Base-by-base conservation (phyloP, 805 yeast genomes). In the Ogataea paraovalis region DNA sequence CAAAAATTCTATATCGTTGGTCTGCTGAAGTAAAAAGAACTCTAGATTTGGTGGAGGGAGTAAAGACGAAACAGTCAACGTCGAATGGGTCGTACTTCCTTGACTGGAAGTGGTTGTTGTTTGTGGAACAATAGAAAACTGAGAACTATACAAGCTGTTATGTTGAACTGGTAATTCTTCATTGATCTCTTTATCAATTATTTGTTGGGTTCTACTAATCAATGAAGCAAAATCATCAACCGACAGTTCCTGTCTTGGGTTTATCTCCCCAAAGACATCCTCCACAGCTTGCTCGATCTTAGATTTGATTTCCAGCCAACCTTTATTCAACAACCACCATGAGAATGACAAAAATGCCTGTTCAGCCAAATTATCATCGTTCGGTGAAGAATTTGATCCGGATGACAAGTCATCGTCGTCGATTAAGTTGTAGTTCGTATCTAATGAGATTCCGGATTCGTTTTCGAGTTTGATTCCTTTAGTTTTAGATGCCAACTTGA, bases 271-370 rank as follows among this genome's bases (percentile, higher is more conserved):
- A 62, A 89, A 88, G 21, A 80, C 82, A 28, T 71, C 72, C 27
- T 70, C 72, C 3, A 92, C 91, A 3, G 78, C 69, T 1, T 65
- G 60, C 57, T 80, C 79, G 25, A 88, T 78, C 19, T 74, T 66
- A 25, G 72, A 67, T 20, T 79, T 73, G 32, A 87, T 68, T 30
- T 73, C 69, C 20, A 73, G 57, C 90, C 94, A 89, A 0, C 98
- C 98, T 53, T 82, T 79, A 64, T 92, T 90, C 43, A 92, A 71
- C 41, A 92, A 66, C 97, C 97, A 92, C 97, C 97, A 92, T 51
- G 91, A 84, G 52, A 89, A 77, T 0, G 96, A 85, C 41, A 92
- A 72, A 62, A 86, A 92, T 43, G 89, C 85, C 58, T 94, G 92
- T 57, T 86, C 94, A 34, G 83, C 74, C 30, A 76, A 80, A 54